Evolutionary conservation across 2,329 filamentous ascomycete genomes (phyloP).

Genomic region (Myriosclerotinia scirpicola): DNA sequence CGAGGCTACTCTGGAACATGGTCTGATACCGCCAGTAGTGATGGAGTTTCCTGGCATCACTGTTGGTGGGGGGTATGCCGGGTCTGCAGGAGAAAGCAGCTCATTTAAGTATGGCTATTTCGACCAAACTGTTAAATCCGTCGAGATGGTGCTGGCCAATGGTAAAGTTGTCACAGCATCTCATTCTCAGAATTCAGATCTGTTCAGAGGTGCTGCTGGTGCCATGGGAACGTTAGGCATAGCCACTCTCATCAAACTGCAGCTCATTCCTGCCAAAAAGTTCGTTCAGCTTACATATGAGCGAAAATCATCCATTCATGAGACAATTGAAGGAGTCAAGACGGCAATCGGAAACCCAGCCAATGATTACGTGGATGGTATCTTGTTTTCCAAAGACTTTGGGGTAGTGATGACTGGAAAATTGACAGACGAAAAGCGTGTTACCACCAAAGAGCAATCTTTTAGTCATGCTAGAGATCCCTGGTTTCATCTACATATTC

Average conservation of each 20-base stretch:
- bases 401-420: slow-evolving; percentile 4
- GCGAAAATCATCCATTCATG: neutral
- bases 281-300: neutral
- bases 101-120: slow-evolving; percentile 66
- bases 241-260: neutral
- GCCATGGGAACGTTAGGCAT: slow-evolving; percentile 6
- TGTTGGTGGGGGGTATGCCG: slow-evolving; percentile 63
- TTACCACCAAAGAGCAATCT: neutral
- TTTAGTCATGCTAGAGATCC: slow-evolving; percentile 1
- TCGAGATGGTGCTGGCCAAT: slow-evolving; percentile 62
- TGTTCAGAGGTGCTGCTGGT: slow-evolving; percentile 2
- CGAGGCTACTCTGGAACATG: slow-evolving; percentile 52
- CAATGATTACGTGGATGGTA: slow-evolving; percentile 6
- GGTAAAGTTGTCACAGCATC: slow-evolving; percentile 48
- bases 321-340: neutral
- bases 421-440: neutral
- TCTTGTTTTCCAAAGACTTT: neutral
- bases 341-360: neutral
- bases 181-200: neutral
- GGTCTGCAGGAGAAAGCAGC: slow-evolving; percentile 64
- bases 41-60: slow-evolving; percentile 73
- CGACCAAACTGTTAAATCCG: slow-evolving; percentile 58
- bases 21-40: slow-evolving; percentile 61
- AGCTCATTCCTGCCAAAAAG: neutral
- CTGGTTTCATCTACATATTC: slow-evolving; percentile 9